phyloP scores from a whole-genome alignment of 805 yeast species.

The Yarrowia sp. region DNA sequence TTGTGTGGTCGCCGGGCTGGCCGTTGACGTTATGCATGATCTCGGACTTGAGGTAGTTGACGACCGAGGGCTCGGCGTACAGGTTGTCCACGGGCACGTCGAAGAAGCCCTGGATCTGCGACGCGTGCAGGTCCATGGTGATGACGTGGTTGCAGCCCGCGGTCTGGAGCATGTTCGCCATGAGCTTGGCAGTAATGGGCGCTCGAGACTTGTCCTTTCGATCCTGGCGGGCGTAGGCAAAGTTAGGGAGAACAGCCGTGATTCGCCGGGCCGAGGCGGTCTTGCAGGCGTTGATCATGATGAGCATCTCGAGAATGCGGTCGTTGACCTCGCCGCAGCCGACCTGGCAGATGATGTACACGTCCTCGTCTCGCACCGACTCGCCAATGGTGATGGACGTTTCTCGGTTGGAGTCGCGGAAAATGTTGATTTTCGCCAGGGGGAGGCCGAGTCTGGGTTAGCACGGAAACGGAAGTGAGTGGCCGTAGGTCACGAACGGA shows the following conservation, averaged over 20 bases:
- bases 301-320: conserved; percentile 78
- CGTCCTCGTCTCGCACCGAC: conserved; percentile 87
- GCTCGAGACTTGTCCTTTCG: conserved; percentile 95
- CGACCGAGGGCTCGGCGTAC: conserved; percentile 91
- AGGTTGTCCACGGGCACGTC: conserved; percentile 94
- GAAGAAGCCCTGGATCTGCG: conserved; percentile 97
- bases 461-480: neutral
- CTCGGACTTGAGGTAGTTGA: conserved; percentile 63
- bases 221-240: conserved; percentile 97
- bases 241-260: conserved; percentile 93
- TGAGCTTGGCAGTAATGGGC: conserved; percentile 91
- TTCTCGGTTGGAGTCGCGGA: conserved; percentile 81
- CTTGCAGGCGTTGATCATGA: conserved; percentile 91
- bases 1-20: conserved; percentile 42
- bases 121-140: conserved; percentile 96
- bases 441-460: conserved; percentile 52
- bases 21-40: conserved; percentile 47
- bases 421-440: conserved; percentile 70
- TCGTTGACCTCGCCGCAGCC: conserved; percentile 88
- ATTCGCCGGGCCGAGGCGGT: conserved; percentile 93
- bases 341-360: conserved; percentile 53
- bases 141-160: conserved; percentile 97
- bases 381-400: conserved; percentile 86
- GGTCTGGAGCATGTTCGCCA: conserved; percentile 89
- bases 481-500: too few relatives aligned